These are phyloP conservation scores for Penicillium sp. DNA, from an alignment of 2,329 filamentous ascomycete genomes.

Conservation along the genomic window DNA sequence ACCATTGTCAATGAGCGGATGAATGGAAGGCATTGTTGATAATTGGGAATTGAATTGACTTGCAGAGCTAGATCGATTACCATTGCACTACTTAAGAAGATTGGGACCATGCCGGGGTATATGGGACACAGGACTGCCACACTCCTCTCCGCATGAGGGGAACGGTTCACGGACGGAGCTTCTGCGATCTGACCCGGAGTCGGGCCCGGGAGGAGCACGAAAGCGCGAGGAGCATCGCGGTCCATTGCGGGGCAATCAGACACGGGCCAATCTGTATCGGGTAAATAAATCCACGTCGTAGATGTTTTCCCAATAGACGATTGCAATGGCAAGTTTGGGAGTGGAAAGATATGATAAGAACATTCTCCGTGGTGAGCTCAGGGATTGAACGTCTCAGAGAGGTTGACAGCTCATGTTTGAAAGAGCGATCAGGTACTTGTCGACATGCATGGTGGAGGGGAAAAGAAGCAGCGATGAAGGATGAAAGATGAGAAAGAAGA, in stretches of 20 bases:
- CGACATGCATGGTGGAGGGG: too few species aligned
- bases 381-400: not conserved
- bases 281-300: not conserved
- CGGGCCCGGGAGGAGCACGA: not conserved
- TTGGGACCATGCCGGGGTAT: not conserved
- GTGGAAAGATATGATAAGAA: not conserved
- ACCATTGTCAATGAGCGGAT: constrained; percentile 63
- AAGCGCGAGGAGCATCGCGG: not conserved
- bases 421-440: too few species aligned
- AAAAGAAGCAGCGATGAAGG: too few species aligned
- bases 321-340: not conserved
- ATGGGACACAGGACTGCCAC: not conserved
- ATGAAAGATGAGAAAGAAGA: too few species aligned
- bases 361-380: not conserved
- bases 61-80: not conserved
- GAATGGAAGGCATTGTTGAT: constrained; percentile 46
- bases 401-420: not conserved
- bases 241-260: constrained; percentile 2
- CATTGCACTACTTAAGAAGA: not conserved
- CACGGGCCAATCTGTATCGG: not conserved
- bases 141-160: constrained; percentile 11
- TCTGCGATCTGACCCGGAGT: not conserved
- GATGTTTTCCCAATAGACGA: constrained; percentile 6
- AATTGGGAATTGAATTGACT: not conserved
- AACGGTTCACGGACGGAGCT: not conserved